Evolutionary conservation across 305 asterid genomes (phyloP).

Genomic region (Solanum aculeatissimum): DNA sequence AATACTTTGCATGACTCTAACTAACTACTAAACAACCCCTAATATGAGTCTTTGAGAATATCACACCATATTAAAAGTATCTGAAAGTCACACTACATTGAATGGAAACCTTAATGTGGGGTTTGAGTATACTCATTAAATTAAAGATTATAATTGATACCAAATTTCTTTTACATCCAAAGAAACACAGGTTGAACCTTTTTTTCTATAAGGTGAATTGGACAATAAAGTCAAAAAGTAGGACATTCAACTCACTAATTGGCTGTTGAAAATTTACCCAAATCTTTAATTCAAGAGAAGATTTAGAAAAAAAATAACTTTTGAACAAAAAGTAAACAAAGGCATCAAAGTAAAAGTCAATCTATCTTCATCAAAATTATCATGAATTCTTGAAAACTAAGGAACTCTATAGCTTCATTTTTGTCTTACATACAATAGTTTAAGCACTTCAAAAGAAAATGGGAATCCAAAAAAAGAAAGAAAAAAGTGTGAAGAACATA

Average conservation of each 20-base stretch:
- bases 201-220: neutral
- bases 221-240: neutral
- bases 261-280: neutral
- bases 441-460: neutral
- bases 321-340: neutral
- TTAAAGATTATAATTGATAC: neutral
- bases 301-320: neutral
- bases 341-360: neutral
- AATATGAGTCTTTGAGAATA: too few species aligned
- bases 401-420: neutral
- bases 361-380: neutral
- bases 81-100: neutral
- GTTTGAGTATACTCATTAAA: neutral
- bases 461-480: neutral
- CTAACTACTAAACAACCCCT: too few species aligned
- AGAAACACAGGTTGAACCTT: neutral
- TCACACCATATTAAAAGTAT: rapidly evolving
- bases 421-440: neutral
- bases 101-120: neutral
- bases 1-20: too few species aligned
- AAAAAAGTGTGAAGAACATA: neutral
- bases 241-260: neutral
- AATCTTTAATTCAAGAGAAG: neutral
- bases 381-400: neutral
- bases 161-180: neutral